Evolutionary conservation across 139 green algal species (phyloP), one percentile per base, ranked within the genome.

Genomic region (Trebouxia sp.): DNA sequence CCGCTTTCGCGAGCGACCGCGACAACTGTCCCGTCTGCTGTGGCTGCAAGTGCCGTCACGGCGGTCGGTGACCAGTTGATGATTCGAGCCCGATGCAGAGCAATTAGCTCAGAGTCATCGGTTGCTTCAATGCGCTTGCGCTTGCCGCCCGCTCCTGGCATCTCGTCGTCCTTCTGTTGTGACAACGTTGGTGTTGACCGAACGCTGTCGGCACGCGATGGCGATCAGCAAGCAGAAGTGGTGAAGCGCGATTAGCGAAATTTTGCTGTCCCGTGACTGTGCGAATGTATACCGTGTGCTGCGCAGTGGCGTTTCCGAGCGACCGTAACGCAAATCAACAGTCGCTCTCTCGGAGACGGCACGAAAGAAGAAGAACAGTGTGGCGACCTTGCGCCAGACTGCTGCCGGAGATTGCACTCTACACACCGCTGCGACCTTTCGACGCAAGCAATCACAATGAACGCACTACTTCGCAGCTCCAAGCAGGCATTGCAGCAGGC

Each of bases 1-100:
- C 95, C 95, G 55, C 84, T 89, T 72, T 98, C 95, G 6, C 94
- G 89, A 5, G 89, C 92, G 14, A 91, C 90, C 7, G 91, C 92
- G 11, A 94, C 77, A 8, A 92, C 39, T 11, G 85, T 88, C n/a
- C 88, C 93, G 65, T 93, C 93, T 4, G 82, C 82, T 66, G 87
- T 95, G 8, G 86, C 81, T 9, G 94, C 87, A 11, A 95, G 84
- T n/a, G 89, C 88, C 14, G 93, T 85, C 5, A 97, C 89, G 0
- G 91, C 76, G 0, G 87, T 80, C 0, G 95, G 93, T 11, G 78
- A 76, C 95, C 95, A 98, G 10, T 91, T 86, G 20, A 97, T 83
- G 51, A 96, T 90, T 0, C 89, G 83, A 47, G 72, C 87, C 6
- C 94, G 79, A 56, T 98, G 95, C 43, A 98, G 81, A 0, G 88